These are phyloP conservation scores for Tothia fuscella DNA, from an alignment of 2,329 filamentous ascomycete genomes.

Conservation along the genomic window DNA sequence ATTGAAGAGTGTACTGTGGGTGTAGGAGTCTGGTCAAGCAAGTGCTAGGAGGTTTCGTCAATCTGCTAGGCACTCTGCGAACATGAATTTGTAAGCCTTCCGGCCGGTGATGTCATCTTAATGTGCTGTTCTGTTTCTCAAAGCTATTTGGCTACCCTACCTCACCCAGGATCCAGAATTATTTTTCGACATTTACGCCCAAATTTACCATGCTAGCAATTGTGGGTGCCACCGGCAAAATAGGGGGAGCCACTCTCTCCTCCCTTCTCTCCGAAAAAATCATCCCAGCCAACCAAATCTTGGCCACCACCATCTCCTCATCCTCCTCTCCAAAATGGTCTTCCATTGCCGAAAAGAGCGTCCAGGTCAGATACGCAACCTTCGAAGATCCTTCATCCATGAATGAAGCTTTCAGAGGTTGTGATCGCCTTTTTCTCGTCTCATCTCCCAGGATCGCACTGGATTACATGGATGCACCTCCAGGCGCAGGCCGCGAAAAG, in stretches of 20 bases:
- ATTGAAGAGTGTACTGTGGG: no score
- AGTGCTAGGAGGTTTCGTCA: no score
- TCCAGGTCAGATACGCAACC: constrained; percentile 26
- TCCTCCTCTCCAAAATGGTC: constrained; percentile 14
- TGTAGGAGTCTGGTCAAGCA: no score
- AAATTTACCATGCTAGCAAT: constrained; percentile 18
- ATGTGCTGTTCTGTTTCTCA: no score
- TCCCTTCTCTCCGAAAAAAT: constrained; percentile 31
- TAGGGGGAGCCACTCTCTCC: constrained; percentile 31
- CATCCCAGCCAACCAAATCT: constrained; percentile 28
- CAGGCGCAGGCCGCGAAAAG: constrained; percentile 30
- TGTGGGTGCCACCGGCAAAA: constrained; percentile 33
- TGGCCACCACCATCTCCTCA: constrained; percentile 21
- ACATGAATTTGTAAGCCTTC: no score
- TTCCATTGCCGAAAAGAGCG: constrained; percentile 16
- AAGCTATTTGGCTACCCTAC: no score
- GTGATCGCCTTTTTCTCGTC: constrained; percentile 32
- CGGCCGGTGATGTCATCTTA: no score
- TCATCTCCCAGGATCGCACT: constrained; percentile 32
- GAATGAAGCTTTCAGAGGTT: constrained; percentile 25
- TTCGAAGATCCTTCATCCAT: constrained; percentile 27
- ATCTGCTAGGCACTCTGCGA: no score
- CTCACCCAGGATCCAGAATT: no score
- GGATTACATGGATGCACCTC: constrained; percentile 31
- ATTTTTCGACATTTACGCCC: no score